Conservation (phyloP, 179 eudicot genomes). For the Actinidia polygama region DNA sequence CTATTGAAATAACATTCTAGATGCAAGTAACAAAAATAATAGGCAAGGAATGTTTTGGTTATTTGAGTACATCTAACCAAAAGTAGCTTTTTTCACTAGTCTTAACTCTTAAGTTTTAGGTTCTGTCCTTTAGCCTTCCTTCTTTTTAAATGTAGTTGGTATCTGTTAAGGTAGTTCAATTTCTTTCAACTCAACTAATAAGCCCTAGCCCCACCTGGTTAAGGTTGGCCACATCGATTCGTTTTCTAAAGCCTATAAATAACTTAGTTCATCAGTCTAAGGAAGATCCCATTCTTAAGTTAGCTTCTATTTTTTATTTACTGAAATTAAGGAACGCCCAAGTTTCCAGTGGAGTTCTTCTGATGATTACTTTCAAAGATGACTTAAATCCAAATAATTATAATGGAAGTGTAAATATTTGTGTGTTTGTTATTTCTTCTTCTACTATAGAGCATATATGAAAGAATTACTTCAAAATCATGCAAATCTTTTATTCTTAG, state of each 20-base stretch:
- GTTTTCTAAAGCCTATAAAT: not conserved
- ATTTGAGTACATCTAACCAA: not conserved
- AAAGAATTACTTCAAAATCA: not conserved
- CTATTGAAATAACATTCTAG: not conserved
- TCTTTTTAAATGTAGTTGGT: not conserved
- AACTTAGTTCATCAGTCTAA: not conserved
- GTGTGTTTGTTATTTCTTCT: no score
- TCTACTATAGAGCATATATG: no score
- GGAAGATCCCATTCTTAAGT: not conserved
- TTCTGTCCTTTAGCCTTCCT: not conserved
- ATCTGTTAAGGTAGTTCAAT: not conserved
- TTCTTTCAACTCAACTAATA: not conserved
- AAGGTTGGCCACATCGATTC: not conserved
- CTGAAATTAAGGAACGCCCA: not conserved
- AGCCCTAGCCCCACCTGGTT: not conserved
- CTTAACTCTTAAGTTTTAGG: no score
- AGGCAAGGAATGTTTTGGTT: not conserved
- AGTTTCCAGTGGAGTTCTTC: not conserved
- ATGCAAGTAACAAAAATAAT: slow-evolving; percentile 5
- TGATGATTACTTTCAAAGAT: not conserved
- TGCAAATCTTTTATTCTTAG: not conserved
- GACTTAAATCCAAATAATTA: not conserved
- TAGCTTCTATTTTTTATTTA: not conserved
- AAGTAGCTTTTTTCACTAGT: not conserved
- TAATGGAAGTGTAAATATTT: not conserved